phyloP scores from a whole-genome alignment of 2,329 filamentous ascomycete genomes.

The Colletotrichum lindemuthianum region DNA sequence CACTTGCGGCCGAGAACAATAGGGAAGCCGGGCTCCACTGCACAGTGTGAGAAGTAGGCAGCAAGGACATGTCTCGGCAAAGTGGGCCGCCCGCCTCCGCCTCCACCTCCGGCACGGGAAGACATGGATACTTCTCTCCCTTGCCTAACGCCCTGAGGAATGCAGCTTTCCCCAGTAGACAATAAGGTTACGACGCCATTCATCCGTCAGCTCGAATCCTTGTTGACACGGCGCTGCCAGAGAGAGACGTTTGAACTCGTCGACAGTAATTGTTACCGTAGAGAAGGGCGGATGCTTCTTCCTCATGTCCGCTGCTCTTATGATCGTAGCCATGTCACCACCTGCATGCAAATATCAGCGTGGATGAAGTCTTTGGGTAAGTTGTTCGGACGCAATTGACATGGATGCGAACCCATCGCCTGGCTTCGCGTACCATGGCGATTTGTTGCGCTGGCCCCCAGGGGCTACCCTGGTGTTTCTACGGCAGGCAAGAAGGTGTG shows the following conservation, averaged over 20 bases:
- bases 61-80: background rate
- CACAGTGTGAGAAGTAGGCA: constrained; percentile 11
- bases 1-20: constrained; percentile 31
- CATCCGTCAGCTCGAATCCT: background rate
- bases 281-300: background rate
- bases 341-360: background rate
- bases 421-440: background rate
- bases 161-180: constrained; percentile 12
- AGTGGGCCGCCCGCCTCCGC: constrained; percentile 4
- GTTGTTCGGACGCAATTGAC: background rate
- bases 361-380: background rate
- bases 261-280: too few species aligned
- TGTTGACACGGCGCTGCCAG: too few species aligned
- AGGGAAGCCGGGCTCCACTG: background rate
- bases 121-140: background rate
- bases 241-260: too few species aligned
- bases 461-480: background rate
- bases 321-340: background rate
- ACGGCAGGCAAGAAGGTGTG: background rate
- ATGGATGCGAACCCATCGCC: background rate
- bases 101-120: background rate
- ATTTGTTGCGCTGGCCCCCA: background rate
- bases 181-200: constrained; percentile 3
- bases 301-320: background rate
- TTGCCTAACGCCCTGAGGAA: constrained; percentile 1